These are phyloP conservation scores for Flagelloscypha sp. DNA, from an alignment of 768 basidiomycete species.

Conservation along the genomic window DNA sequence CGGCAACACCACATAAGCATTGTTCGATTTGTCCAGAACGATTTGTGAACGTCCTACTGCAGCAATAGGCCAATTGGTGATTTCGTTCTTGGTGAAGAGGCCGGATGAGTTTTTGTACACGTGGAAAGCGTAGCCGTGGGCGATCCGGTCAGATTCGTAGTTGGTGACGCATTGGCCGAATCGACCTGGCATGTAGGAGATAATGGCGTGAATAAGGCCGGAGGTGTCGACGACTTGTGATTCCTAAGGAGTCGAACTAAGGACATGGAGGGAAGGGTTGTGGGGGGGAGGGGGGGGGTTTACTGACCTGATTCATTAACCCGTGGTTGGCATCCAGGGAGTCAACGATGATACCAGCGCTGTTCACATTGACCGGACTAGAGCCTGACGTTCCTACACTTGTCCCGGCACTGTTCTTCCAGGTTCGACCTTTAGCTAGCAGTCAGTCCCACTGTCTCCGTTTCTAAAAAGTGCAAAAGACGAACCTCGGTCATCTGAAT, in stretches of 20 bases:
- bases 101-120: slow-evolving; percentile 31
- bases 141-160: slow-evolving; percentile 30
- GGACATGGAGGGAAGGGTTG: no score
- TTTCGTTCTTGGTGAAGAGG: slow-evolving; percentile 37
- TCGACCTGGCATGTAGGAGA: slow-evolving; percentile 43
- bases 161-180: slow-evolving; percentile 38
- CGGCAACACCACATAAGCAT: slow-evolving; percentile 37
- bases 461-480: background rate
- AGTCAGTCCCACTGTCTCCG: slow-evolving; percentile 1
- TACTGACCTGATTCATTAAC: slow-evolving; percentile 49
- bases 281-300: no score
- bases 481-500: slow-evolving; percentile 37
- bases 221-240: slow-evolving; percentile 37
- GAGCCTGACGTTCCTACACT: slow-evolving; percentile 32
- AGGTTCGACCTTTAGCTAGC: slow-evolving; percentile 27
- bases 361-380: slow-evolving; percentile 34
- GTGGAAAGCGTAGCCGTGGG: slow-evolving; percentile 34
- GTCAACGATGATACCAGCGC: slow-evolving; percentile 35
- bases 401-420: slow-evolving; percentile 34
- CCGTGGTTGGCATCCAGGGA: slow-evolving; percentile 38
- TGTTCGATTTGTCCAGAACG: slow-evolving; percentile 32
- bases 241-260: no score
- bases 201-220: slow-evolving; percentile 37
- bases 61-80: slow-evolving; percentile 34
- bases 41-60: slow-evolving; percentile 39